A percentile compares a stretch with the other conserved stretches of the same genome.
These are phyloP conservation scores for Pseudognaphalium luteoalbum DNA, from an alignment of 129 eudicot species.

Conservation along the genomic window DNA sequence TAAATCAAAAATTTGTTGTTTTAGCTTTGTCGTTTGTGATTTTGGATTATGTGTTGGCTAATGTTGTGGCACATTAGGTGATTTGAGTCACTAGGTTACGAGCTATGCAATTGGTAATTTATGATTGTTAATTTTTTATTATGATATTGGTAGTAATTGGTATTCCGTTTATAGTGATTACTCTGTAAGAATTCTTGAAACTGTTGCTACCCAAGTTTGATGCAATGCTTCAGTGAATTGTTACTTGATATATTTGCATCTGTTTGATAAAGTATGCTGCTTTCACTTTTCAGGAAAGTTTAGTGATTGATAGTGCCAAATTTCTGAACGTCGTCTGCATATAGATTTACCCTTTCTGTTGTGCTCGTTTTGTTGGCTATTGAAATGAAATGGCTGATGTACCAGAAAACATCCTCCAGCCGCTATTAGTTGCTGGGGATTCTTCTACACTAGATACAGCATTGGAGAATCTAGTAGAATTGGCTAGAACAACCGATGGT, in stretches of 20 bases:
- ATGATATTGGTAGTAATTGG: not conserved
- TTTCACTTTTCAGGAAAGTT: not conserved
- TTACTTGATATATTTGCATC: too few species aligned
- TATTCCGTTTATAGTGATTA: not conserved
- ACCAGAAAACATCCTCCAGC: conserved; percentile 44
- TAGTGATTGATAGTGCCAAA: not conserved
- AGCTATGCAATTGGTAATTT: too few species aligned
- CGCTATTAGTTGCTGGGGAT: conserved; percentile 44
- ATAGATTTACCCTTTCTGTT: not conserved
- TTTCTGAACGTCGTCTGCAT: not conserved
- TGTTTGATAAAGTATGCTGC: too few species aligned
- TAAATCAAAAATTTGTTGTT: too few species aligned
- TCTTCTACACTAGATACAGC: conserved; percentile 43
- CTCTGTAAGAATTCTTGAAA: not conserved
- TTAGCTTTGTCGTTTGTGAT: too few species aligned
- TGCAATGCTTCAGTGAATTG: too few species aligned
- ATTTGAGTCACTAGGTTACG: too few species aligned
- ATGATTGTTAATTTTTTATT: too few species aligned
- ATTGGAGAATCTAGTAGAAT: conserved; percentile 46
- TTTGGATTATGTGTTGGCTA: too few species aligned
- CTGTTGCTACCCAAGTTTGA: not conserved
- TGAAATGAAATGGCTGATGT: conserved; percentile 45
- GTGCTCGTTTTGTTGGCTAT: not conserved
- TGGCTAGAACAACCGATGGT: conserved; percentile 53
- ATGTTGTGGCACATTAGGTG: too few species aligned